A percentile compares a stretch with the other conserved stretches of the same genome.
Evolutionary conservation across 2,329 filamentous ascomycete species (phyloP).

Genomic region (Aplosporella prunicola): DNA sequence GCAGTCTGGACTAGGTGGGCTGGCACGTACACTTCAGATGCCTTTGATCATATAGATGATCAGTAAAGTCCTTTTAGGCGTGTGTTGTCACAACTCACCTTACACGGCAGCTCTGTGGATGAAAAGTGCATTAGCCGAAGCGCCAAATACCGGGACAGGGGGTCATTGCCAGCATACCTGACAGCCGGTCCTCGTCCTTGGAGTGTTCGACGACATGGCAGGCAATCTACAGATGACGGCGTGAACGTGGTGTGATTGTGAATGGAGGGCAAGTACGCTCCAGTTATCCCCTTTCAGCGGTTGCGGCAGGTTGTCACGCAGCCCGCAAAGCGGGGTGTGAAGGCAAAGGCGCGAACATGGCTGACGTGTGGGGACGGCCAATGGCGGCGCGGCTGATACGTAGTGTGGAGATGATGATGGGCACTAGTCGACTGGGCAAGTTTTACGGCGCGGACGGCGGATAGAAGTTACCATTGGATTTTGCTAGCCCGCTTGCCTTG

Average conservation of each 20-base stretch:
- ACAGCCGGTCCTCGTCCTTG: constrained; percentile 11
- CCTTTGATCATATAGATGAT: too few relatives aligned
- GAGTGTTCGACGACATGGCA: constrained; percentile 8
- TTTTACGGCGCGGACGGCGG: too few relatives aligned
- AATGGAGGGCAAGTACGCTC: too few relatives aligned
- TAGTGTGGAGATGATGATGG: too few relatives aligned
- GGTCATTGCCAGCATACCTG: constrained; percentile 4
- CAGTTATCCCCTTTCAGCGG: constrained; percentile 1
- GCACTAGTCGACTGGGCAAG: too few relatives aligned
- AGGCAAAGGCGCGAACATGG: too few relatives aligned
- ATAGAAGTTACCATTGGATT: too few relatives aligned
- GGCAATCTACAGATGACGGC: constrained; percentile 2
- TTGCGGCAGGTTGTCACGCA: constrained; percentile 8
- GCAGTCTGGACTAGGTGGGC: background rate
- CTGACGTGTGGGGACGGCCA: too few relatives aligned
- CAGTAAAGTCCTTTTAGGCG: too few relatives aligned
- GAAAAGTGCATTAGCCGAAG: constrained; percentile 1
- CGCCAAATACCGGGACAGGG: background rate
- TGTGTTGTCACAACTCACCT: too few relatives aligned
- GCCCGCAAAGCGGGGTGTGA: constrained; percentile 7
- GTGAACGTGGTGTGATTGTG: constrained; percentile 1
- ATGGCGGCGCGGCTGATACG: too few relatives aligned
- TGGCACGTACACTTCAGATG: constrained; percentile 19
- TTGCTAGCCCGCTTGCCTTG: too few relatives aligned
- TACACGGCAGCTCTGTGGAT: constrained; percentile 10